Evolutionary conservation across 106 monocot genomes (phyloP), one percentile per base, ranked within the genome.

Genomic region (Dactylorhiza incarnata): DNA sequence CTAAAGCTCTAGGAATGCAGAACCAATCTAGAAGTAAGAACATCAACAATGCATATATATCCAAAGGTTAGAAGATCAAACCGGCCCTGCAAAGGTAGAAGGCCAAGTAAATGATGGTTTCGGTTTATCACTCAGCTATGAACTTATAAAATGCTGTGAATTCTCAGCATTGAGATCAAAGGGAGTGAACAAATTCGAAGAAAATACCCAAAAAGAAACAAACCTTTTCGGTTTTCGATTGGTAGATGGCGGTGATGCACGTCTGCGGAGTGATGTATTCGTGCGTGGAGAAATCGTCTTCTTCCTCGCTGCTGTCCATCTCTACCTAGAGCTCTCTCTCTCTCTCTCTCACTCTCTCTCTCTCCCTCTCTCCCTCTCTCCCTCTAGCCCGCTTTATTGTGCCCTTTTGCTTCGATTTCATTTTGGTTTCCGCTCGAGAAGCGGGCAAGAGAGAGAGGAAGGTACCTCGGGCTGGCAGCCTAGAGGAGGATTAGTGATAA

Each of bases 221-320:
- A 71, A 93, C 96, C 93, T 97, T 97, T 68, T 97, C 96, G 29
- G 91, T 97, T 73, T 91, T 82, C 15, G 94, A 90, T 61, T 94
- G 94, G 81, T 88, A 90, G 73, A 87, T 67, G 55, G 94, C 81
- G 74, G 79, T 84, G 87, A 97, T 86, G 76, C 87, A 85, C 62
- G 97, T 89, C 86, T 97, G 97, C 0, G 97, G 93, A 13, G 97
- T 97, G 81, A 97, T 97, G 85, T 86, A 97, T 56, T 94, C 97
- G 79, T 97, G 97, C 24, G 89, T 79, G 22, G 80, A 81, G 80
- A 89, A 97, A 70, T 97, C 89, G 14, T 97, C 97, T 4, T 96
- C 96, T 73, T 93, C 96, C 71, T 91, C 93, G 85, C 96, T 96
- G 84, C 96, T 96, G 87, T 93, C 93, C 96, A 93, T 93, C 75